Evolutionary conservation across 371 early-diverging fungal species (phyloP).

Genomic region (Mortierella polycephala): DNA sequence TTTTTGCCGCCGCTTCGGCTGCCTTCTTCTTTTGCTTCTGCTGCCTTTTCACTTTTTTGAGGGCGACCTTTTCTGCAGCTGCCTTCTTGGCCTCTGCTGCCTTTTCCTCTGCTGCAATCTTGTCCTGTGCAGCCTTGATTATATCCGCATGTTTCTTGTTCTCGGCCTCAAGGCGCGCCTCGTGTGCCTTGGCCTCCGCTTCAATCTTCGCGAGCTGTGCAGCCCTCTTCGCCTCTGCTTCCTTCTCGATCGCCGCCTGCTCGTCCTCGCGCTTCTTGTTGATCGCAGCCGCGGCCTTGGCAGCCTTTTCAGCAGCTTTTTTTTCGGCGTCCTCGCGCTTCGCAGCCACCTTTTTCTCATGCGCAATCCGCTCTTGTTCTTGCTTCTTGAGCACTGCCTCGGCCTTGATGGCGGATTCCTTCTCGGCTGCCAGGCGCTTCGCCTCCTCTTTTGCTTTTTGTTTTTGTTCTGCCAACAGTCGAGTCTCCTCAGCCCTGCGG

Average conservation of each 20-base stretch:
- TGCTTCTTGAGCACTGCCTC: constrained; percentile 9
- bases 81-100: constrained; percentile 9
- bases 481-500: not conserved
- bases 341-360: constrained; percentile 10
- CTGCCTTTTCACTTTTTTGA: constrained; percentile 9
- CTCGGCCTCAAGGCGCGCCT: constrained; percentile 16
- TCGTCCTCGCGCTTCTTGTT: constrained; percentile 12
- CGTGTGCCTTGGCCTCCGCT: constrained; percentile 14
- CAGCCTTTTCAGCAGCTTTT: constrained; percentile 1
- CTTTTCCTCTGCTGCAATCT: constrained; percentile 21
- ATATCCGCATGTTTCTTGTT: constrained; percentile 22
- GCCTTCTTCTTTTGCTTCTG: constrained; percentile 3
- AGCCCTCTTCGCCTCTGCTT: constrained; percentile 1
- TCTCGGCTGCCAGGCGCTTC: constrained; percentile 5
- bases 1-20: constrained; percentile 11
- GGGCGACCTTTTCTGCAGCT: constrained; percentile 13
- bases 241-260: constrained; percentile 16
- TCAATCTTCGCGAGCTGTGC: constrained; percentile 10
- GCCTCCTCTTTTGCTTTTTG: constrained; percentile 1
- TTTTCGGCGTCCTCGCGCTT: constrained; percentile 11
- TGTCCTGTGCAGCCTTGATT: constrained; percentile 15
- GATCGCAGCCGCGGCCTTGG: constrained; percentile 4
- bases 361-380: not conserved
- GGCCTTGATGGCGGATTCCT: constrained; percentile 9
- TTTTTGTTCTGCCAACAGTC: constrained; percentile 3